Base-by-base conservation (phyloP, 169 alveolate species). In the Hammondia hammondi region DNA sequence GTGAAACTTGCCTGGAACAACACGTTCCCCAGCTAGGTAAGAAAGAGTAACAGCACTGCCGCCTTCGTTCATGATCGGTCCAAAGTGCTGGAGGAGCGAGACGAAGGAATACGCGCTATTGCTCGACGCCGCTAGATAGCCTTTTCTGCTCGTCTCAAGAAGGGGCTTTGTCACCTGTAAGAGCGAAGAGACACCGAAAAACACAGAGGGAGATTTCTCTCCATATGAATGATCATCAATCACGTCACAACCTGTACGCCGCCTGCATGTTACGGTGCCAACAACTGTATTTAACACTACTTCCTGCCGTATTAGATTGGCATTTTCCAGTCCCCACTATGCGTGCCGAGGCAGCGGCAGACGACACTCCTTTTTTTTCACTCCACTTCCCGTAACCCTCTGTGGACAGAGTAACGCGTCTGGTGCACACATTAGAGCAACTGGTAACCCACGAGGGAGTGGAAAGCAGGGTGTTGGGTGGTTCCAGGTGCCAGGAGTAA, bases 71-170 rank as follows among this genome's bases (percentile, higher is more conserved):
- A 97, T 97, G 93, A 96, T 85, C 37, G 97, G 97, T 72, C 96
- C 96, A 70, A 97, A 96, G 81, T 96, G 93, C 89, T 97, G 97
- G 70, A 97, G 96, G 94, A 97, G 82, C 2, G 98, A 96, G 85
- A 97, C 97, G 81, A 97, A 67, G 57, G 98, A 97, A 89, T 97
- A 97, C 27, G 97, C 95, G 67, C 97, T 96, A 94, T 96, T 96
- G 72, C 97, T 95, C 46, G 95, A 87, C 1, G 98, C 98, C 27
- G 97, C 98, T 67, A 97, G 88, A 90, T 97, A 97, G 70, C 98
- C 98, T 91, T 92, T 94, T 56, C 98, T 91, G 94, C 96, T 91
- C n/a, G 98, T 97, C 52, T 97, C 97, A 61, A 97, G 96, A 89
- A 97, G 93, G 21, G 96, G 96, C 94, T 93, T 96, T 73, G 97